A percentile compares a stretch with the other conserved stretches of the same genome.
Evolutionary conservation across 108 stramenopile species (phyloP).

Genomic region (Bacterosira constricta): DNA sequence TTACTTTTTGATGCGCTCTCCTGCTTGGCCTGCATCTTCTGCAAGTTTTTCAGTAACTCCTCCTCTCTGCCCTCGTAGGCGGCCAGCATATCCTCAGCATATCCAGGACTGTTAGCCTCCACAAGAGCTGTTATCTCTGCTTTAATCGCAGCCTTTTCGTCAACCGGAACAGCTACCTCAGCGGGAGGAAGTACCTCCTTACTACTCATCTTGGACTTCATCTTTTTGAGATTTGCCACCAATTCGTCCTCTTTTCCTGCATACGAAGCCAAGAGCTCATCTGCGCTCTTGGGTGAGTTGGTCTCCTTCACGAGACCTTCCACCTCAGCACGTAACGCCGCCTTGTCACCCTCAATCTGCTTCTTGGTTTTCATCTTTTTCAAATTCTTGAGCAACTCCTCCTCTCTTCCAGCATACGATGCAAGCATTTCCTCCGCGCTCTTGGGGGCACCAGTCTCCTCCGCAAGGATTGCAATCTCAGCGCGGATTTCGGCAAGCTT

Average conservation of each 20-base stretch:
- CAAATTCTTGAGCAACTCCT: constrained; percentile 16
- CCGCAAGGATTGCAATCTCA: constrained; percentile 2
- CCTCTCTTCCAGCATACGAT: constrained; percentile 12
- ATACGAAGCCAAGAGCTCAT: neutral
- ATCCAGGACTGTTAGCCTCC: constrained; percentile 1
- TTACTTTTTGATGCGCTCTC: too few species aligned
- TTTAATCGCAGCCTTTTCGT: neutral
- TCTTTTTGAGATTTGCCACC: constrained; percentile 7
- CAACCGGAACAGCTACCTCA: neutral
- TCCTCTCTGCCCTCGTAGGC: constrained; percentile 26
- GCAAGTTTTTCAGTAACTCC: constrained; percentile 14
- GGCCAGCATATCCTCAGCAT: constrained; percentile 16
- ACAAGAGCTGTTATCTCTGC: constrained; percentile 1
- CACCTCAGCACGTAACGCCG: neutral
- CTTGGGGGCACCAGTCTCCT: constrained; percentile 6
- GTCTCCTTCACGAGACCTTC: neutral
- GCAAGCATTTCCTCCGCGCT: constrained; percentile 8
- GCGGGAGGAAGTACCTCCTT: neutral
- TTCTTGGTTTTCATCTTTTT: constrained; percentile 15
- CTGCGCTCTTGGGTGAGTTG: neutral
- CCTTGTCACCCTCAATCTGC: neutral
- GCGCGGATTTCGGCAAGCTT: constrained; percentile 1
- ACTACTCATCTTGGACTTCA: constrained; percentile 12
- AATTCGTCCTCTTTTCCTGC: constrained; percentile 10
- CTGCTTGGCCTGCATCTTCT: constrained; percentile 3